Evolutionary conservation across 805 yeast genomes (phyloP), one percentile per base, ranked within the genome.

Genomic region (Spathaspora girioi): DNA sequence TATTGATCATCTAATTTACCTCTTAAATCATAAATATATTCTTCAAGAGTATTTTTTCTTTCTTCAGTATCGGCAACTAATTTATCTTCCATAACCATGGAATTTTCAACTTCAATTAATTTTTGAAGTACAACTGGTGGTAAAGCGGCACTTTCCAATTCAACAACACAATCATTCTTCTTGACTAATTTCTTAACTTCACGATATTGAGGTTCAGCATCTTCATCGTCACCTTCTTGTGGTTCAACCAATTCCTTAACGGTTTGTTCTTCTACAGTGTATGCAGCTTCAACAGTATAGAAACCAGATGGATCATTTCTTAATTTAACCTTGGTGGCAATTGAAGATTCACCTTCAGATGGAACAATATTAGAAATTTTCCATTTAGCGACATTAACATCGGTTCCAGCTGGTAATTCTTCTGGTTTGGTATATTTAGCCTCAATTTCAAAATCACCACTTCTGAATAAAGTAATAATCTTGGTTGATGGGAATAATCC

Each of bases 41-140:
- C 99, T 81, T 94, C 99, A 56, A 94, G 81, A 59, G 97, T 94
- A 73, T 94, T 94, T 87, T 94, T 94, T 75, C 91, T 90, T 78
- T 94, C 97, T 80, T 94, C 98, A 59, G 98, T 94, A 78, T 94
- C 98, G 60, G 96, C 96, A 59, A 94, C 97, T 63, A 93, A 85
- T 79, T 92, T 94, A 76, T 94, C 99, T 67, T 86, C 91, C 69
- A 90, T 83, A 58, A 82, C 79, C 85, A 94, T 76, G 70, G 86
- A 80, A 66, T 83, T 82, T 80, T 94, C 99, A 71, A 77, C 77
- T 81, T 94, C 98, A 56, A 87, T 80, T 59, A 78, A 80, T 50
- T 73, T 75, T 63, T 84, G 77, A 71, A 89, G 80, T 49, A 65
- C 73, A 26, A 70, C 69, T 56, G 75, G 78, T 56, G 86, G 70